These are phyloP conservation scores for Bipolaris oryzae DNA, from an alignment of 2,329 filamentous ascomycete genomes.

Conservation along the genomic window DNA sequence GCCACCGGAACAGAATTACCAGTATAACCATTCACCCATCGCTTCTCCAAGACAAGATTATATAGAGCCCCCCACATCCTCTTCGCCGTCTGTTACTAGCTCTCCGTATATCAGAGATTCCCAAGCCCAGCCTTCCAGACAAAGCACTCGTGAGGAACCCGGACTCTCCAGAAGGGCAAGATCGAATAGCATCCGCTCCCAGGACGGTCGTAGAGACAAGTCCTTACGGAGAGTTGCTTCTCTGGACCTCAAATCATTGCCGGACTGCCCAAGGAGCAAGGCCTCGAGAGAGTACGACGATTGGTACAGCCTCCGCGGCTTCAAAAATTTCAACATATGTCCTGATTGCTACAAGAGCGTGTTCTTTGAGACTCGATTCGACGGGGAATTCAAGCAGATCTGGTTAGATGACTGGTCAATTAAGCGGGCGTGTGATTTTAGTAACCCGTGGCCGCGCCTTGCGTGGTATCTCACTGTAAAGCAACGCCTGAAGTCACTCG, in stretches of 20 bases:
- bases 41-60: constrained; percentile 30
- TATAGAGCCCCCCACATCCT: constrained; percentile 30
- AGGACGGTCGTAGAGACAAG: constrained; percentile 34
- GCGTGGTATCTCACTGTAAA: constrained; percentile 83
- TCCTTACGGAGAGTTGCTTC: constrained; percentile 12
- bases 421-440: constrained; percentile 77
- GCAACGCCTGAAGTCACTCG: constrained; percentile 68
- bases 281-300: constrained; percentile 70
- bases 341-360: constrained; percentile 76
- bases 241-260: constrained; percentile 34
- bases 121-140: constrained; percentile 19
- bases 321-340: constrained; percentile 78
- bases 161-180: constrained; percentile 27
- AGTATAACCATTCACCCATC: constrained; percentile 42
- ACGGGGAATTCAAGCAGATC: constrained; percentile 68
- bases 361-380: constrained; percentile 71
- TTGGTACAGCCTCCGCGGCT: constrained; percentile 78
- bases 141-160: constrained; percentile 29
- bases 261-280: constrained; percentile 71
- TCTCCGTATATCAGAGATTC: constrained; percentile 32
- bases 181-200: constrained; percentile 37
- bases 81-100: constrained; percentile 25
- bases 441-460: constrained; percentile 79
- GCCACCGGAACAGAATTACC: constrained; percentile 53
- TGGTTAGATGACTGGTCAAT: constrained; percentile 63